A percentile compares a stretch with the other conserved stretches of the same genome.
Conservation (phyloP, 495 filamentous ascomycete genomes). For the Entonaema liquescens region DNA sequence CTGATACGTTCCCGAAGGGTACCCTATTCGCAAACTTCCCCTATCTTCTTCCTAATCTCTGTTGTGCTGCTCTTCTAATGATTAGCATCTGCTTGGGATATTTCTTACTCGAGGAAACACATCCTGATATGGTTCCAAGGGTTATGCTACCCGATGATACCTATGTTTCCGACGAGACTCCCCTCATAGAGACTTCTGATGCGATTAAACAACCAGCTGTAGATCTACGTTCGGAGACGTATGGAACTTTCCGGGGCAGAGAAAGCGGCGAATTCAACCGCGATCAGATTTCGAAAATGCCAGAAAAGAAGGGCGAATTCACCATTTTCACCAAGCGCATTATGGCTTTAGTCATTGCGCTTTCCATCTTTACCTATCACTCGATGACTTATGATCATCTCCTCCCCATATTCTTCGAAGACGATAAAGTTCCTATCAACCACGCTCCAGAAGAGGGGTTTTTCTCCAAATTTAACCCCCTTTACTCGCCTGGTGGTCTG, state of each 20-base stretch:
- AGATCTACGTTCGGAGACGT: conserved; percentile 76
- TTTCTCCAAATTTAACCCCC: conserved; percentile 45
- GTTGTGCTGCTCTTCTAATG: conserved; percentile 76
- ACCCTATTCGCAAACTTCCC: conserved; percentile 78
- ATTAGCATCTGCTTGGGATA: conserved; percentile 78
- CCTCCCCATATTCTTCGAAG: conserved; percentile 84
- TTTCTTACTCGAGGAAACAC: conserved; percentile 79
- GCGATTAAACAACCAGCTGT: conserved; percentile 73
- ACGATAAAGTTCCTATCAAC: conserved; percentile 56
- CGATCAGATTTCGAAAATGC: conserved; percentile 47
- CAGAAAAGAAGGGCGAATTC: conserved; percentile 45
- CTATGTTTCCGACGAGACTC: conserved; percentile 68
- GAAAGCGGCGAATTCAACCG: conserved; percentile 59
- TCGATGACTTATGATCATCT: conserved; percentile 89
- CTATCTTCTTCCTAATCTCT: conserved; percentile 83
- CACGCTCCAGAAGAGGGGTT: conserved; percentile 23
- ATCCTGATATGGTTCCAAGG: conserved; percentile 77
- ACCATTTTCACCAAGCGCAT: conserved; percentile 72
- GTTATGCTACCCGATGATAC: conserved; percentile 61
- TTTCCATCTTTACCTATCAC: conserved; percentile 87
- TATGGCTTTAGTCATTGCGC: conserved; percentile 72
- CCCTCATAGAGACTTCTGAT: conserved; percentile 75
- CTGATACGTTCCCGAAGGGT: conserved; percentile 66
- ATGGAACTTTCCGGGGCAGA: conserved; percentile 77
- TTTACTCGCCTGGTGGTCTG: conserved; percentile 76